Conservation (phyloP, 2,329 filamentous ascomycete genomes). For the Trichoderma koningii region DNA sequence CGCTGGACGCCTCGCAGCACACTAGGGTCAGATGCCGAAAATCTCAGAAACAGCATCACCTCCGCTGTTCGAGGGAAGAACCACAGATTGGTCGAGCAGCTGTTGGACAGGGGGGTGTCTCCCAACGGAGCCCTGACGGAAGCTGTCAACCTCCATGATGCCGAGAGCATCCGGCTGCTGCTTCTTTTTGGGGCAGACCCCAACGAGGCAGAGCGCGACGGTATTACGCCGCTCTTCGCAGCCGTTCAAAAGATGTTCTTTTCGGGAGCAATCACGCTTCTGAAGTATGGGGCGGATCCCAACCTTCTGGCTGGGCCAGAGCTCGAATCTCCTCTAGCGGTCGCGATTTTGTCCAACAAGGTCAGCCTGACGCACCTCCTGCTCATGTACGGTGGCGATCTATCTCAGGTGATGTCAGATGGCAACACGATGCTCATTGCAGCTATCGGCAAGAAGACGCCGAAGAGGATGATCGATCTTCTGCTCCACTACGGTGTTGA, state of each 20-base stretch:
- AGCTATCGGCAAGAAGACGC: constrained; percentile 60
- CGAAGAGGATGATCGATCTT: constrained; percentile 57
- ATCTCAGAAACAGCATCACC: constrained; percentile 45
- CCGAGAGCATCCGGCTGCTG: constrained; percentile 56
- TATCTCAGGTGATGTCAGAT: constrained; percentile 54
- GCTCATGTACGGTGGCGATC: constrained; percentile 62
- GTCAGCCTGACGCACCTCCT: constrained; percentile 60
- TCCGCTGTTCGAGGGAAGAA: constrained; percentile 59
- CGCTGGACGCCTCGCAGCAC: constrained; percentile 48
- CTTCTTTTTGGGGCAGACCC: constrained; percentile 60
- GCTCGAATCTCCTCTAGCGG: constrained; percentile 56
- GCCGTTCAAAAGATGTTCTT: constrained; percentile 56
- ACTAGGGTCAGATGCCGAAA: constrained; percentile 29
- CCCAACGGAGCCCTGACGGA: constrained; percentile 55
- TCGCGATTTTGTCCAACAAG: constrained; percentile 54
- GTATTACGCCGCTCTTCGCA: constrained; percentile 54
- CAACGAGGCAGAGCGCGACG: constrained; percentile 53
- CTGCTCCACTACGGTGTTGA: constrained; percentile 62
- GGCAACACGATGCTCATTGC: constrained; percentile 64
- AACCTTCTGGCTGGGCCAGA: constrained; percentile 54
- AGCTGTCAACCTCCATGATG: constrained; percentile 53
- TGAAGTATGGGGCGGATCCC: constrained; percentile 65
- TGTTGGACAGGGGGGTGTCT: constrained; percentile 59
- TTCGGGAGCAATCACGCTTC: constrained; percentile 59
- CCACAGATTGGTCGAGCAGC: constrained; percentile 57